Evolutionary conservation across 192 early-diverging fungal species (phyloP), one percentile per base, ranked within the genome.

Genomic region (Phlyctochytrium planicorne): DNA sequence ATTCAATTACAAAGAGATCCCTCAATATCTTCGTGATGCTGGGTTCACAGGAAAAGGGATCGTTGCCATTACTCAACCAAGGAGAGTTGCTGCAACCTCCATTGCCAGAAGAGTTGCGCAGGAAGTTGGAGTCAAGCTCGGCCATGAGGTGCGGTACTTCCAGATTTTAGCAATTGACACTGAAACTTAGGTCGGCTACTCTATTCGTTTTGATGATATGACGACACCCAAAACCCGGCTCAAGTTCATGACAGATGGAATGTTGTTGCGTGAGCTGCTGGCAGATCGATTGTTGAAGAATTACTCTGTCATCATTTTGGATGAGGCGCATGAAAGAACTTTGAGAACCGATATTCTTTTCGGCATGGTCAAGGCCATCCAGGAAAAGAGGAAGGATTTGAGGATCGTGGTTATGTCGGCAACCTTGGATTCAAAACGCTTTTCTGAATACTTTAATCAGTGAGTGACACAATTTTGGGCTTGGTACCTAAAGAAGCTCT

Each of bases 301-400:
- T 32, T 99, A 99, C 75, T 87, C 87, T 32, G 90, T 91, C 4
- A 87, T 99, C 67, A 84, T 99, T 30, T 71, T 99, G 34, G 97
- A 99, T 67, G 97, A 99, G 72, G 97, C 97, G 0, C 97, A 99
- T 74, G 97, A 99, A 77, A 88, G 97, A n/a, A 97, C 93, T 0
- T 65, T 99, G 69, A 82, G 97, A 25, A 99, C 97, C 0, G 97
- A 99, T 75, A 91, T 99, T 50, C 69, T 99, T 33, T 93, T 99
- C 78, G 97, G 95, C 6, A 94, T 94, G 91, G 81, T 97, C 20
- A 95, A 95, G 71, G 87, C 81, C 2, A 94, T 95, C 29, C 92
- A 94, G 74, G 74, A 84, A 59, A 79, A 84, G 35, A 73, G 96
- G 17, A 53, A 70, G 29, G 88, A 90, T 56, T 80, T 99, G 16